Base-by-base conservation (phyloP, 768 basidiomycete species). In the Chlorophyllum brunneum region DNA sequence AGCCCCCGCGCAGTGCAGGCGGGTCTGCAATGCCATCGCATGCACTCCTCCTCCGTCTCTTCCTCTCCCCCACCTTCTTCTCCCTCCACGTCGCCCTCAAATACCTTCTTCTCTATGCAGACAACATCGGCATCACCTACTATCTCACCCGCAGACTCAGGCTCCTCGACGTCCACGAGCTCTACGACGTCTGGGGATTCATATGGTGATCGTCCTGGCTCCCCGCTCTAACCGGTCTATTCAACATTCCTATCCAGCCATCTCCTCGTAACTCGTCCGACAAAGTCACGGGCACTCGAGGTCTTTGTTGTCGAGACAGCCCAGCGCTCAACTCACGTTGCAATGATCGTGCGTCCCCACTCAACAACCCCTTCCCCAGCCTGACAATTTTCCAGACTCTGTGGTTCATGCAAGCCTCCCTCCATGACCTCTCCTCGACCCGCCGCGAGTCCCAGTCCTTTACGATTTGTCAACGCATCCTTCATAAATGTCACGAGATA, bases 321-420 rank as follows among this genome's bases (percentile, higher is more conserved):
- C 3, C 88, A 92, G 64, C 84, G 86, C 59, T 95, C 93, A 29
- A 94, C 95, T 0, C 97, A 98, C 67, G 83, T 98, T 47, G 92
- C 94, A 49, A 88, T 99, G 80, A 81, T 95, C 56, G 95, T 97
- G 63, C 69, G 95, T 83, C 54, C 54, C 64, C 57, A 41, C 58
- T 51, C 22, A 27, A 41, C 41, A 27, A 51, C 49, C 36, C 26
- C 43, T 40, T n/a, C 40, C 15, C 51, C 41, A 53, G 39, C 39
- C 15, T 40, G 10, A 40, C 22, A 42, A 49, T 7, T 31, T n/a
- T 16, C 20, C 53, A 69, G 68, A 98, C 97, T 0, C 71, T 99
- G 39, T 98, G 95, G 94, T 97, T 95, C 70, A 95, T 98, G 88
- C 97, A 98, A 80, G 92, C 95, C 13, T 84, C 89, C 23, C 76